Evolutionary conservation across 352 stramenopile species (phyloP).

Genomic region (Phytopythium delawarense): DNA sequence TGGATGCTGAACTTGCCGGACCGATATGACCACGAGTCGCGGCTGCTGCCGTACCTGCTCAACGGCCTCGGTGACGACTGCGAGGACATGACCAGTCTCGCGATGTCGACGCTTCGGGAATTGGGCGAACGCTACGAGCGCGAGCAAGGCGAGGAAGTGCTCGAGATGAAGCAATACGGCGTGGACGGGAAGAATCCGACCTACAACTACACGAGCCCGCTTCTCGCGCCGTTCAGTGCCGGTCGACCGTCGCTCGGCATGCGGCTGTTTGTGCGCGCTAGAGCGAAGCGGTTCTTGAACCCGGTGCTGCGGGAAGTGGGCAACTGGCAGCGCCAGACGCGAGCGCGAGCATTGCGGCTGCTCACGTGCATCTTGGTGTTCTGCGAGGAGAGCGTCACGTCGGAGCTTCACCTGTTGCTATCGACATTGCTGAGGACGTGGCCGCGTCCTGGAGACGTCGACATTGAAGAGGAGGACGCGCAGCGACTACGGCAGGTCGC

Average conservation of each 20-base stretch:
- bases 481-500: conserved; percentile 35
- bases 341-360: conserved; percentile 78
- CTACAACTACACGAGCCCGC: conserved; percentile 79
- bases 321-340: conserved; percentile 89
- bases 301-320: conserved; percentile 88
- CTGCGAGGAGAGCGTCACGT: conserved; percentile 92
- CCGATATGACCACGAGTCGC: conserved; percentile 92
- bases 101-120: conserved; percentile 70
- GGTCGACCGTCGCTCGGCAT: conserved; percentile 85
- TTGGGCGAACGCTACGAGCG: conserved; percentile 57
- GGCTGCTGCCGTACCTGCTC: conserved; percentile 93
- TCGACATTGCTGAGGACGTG: conserved; percentile 58
- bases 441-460: conserved; percentile 7
- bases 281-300: conserved; percentile 87
- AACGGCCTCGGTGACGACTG: conserved; percentile 81
- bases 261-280: conserved; percentile 88
- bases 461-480: conserved; percentile 10
- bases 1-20: conserved; percentile 92
- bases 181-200: conserved; percentile 86
- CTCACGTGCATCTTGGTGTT: conserved; percentile 91
- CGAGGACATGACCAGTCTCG: conserved; percentile 33
- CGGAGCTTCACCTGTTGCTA: conserved; percentile 81
- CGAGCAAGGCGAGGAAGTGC: conserved; percentile 77
- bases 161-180: conserved; percentile 94
- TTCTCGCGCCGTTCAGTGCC: conserved; percentile 79